Evolutionary conservation across 164 flowering plant genomes (phyloP).

Genomic region (Chimonanthus salicifolius): DNA sequence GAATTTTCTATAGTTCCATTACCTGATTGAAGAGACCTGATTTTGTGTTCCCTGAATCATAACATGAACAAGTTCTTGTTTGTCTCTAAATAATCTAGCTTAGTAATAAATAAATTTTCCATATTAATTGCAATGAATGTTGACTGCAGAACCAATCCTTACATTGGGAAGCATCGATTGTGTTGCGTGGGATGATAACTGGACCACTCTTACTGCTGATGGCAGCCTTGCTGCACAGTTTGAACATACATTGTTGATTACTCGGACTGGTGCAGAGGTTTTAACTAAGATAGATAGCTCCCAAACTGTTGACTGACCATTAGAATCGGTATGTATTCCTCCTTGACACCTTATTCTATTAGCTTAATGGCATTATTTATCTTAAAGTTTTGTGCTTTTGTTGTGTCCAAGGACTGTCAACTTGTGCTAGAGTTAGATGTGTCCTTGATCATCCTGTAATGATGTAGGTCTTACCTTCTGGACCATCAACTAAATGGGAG

Average conservation of each 20-base stretch:
- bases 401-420: neutral
- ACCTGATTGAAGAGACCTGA: neutral
- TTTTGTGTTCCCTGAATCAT: neutral
- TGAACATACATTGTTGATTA: slow-evolving; percentile 87
- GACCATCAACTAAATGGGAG: no score
- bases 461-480: neutral
- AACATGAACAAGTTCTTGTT: neutral
- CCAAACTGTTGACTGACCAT: neutral
- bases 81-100: neutral
- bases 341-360: neutral
- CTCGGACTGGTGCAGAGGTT: slow-evolving; percentile 81
- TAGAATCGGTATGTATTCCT: neutral
- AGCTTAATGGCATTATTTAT: neutral
- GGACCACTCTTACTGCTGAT: slow-evolving; percentile 86
- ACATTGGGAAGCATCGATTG: slow-evolving; percentile 76
- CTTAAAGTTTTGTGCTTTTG: neutral
- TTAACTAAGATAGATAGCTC: slow-evolving; percentile 37
- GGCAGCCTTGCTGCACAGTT: slow-evolving; percentile 89
- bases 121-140: neutral
- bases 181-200: slow-evolving; percentile 77
- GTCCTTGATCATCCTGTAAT: neutral
- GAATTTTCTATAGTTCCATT: neutral
- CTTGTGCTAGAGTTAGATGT: neutral
- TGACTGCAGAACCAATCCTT: slow-evolving; percentile 83
- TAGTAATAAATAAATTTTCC: neutral